Conservation (phyloP, 108 stramenopile genomes). For the Conticribra guillardii region DNA sequence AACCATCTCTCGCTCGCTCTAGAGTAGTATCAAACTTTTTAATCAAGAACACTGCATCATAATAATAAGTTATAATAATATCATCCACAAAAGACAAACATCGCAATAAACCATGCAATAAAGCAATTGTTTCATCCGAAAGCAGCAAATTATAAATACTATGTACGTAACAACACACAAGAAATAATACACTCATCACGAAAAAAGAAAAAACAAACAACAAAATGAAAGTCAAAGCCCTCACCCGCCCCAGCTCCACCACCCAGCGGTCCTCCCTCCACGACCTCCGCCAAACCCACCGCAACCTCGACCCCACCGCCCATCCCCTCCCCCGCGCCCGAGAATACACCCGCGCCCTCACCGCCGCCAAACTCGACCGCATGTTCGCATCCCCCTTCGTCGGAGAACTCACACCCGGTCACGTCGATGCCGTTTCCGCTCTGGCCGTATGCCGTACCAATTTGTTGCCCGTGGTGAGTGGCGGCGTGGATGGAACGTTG, state of each 20-base stretch:
- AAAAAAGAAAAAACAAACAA: too few relatives aligned
- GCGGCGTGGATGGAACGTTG: slow-evolving; percentile 93
- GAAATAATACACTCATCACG: too few relatives aligned
- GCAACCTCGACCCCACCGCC: slow-evolving; percentile 81
- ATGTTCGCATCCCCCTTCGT: slow-evolving; percentile 97
- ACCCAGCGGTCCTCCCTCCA: slow-evolving; percentile 74
- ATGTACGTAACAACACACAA: too few relatives aligned
- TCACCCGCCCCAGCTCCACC: slow-evolving; percentile 64
- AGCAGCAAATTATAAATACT: too few relatives aligned
- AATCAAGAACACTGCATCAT: too few relatives aligned
- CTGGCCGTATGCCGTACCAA: slow-evolving; percentile 75
- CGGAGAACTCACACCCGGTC: slow-evolving; percentile 91
- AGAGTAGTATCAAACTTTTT: too few relatives aligned
- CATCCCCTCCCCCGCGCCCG: slow-evolving; percentile 85
- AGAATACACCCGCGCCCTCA: slow-evolving; percentile 94
- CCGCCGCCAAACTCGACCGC: slow-evolving; percentile 95
- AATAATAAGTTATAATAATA: too few relatives aligned
- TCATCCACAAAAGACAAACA: too few relatives aligned
- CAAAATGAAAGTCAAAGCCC: slow-evolving; percentile 92
- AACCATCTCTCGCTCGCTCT: too few relatives aligned
- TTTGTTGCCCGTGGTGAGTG: slow-evolving; percentile 88
- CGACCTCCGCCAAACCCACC: slow-evolving; percentile 70
- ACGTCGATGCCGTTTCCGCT: slow-evolving; percentile 91
- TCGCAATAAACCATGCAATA: too few relatives aligned
- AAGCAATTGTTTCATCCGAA: too few relatives aligned